A percentile compares a stretch with the other conserved stretches of the same genome.
Conservation (phyloP, 1,284 basidiomycete genomes). For the Cutaneotrichosporon sp. region DNA sequence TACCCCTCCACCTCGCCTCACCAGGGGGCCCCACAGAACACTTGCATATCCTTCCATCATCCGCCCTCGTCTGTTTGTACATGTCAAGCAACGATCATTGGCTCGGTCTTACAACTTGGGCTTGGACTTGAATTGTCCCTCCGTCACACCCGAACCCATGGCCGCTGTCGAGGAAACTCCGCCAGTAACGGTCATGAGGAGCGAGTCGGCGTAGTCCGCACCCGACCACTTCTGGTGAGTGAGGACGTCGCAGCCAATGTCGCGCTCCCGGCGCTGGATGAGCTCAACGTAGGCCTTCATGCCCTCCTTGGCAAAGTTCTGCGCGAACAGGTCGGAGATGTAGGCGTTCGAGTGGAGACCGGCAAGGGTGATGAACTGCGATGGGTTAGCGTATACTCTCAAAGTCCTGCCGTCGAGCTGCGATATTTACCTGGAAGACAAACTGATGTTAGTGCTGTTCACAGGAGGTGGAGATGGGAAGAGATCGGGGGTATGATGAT, state of each 20-base stretch:
- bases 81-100: too few species aligned
- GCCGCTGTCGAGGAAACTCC: conserved; percentile 94
- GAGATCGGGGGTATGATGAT: too few species aligned
- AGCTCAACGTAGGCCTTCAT: conserved; percentile 64
- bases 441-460: conserved; percentile 23
- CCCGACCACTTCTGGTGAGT: conserved; percentile 78
- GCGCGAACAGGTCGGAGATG: conserved; percentile 91
- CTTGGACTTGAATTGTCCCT: too few species aligned
- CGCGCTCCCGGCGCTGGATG: conserved; percentile 74
- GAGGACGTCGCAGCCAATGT: conserved; percentile 86
- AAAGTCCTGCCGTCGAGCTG: too few species aligned
- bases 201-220: conserved; percentile 85
- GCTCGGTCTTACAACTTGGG: conserved; percentile 21
- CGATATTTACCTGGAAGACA: conserved; percentile 58
- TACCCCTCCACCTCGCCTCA: too few species aligned
- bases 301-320: conserved; percentile 77
- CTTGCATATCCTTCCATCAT: too few species aligned
- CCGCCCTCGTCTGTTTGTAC: too few species aligned
- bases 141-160: too few species aligned
- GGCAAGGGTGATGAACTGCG: conserved; percentile 90
- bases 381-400: conserved; percentile 42
- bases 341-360: conserved; percentile 97
- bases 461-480: background rate
- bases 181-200: conserved; percentile 92
- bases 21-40: too few species aligned